Evolutionary conservation across 495 filamentous ascomycete species (phyloP), one percentile per base, ranked within the genome.

Genomic region (Penicillium arizonense): DNA sequence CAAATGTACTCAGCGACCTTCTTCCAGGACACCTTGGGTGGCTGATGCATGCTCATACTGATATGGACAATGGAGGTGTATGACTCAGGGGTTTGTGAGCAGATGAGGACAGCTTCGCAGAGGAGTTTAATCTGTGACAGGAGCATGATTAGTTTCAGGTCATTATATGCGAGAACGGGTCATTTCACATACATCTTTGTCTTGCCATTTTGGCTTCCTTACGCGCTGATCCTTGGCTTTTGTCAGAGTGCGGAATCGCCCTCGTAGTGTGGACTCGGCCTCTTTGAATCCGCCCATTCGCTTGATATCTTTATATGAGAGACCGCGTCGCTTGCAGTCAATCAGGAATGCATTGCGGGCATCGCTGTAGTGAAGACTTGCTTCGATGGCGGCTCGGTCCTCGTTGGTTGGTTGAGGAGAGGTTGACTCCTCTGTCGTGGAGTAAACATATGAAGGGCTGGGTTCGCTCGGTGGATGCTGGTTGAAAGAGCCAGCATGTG

Each of bases 261-360:
- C 92, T 13, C 92, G 82, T 11, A 97, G 76, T 3, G 92, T 96
- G 10, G 90, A 94, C 65, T 96, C 92, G 9, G 91, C 89, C 62
- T 93, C 89, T 8, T 71, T 76, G 53, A 91, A 88, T 0, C 79
- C 73, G 0, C 89, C 87, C 5, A 75, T 57, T 5, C 63, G 64
- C 42, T 85, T 86, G 61, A 97, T 96, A 24, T 90, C 81, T 53
- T 83, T 87, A 74, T 96, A 97, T 5, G 89, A 85, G 59, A 87
- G 71, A 0, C 89, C 89, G n/a, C 70, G 69, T 8, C 70, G 59
- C 66, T 87, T 89, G 43, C 72, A 79, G 12, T 77, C 59, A 13
- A 96, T 71, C 0, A 97, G 73, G 48, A 88, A 83, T 1, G 75
- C 65, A 61, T 96, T 85, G 49, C 82, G 81, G 5, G 59, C 52